Evolutionary conservation across 2,329 filamentous ascomycete genomes (phyloP).

Genomic region (Sclerotinia sclerotiorum): DNA sequence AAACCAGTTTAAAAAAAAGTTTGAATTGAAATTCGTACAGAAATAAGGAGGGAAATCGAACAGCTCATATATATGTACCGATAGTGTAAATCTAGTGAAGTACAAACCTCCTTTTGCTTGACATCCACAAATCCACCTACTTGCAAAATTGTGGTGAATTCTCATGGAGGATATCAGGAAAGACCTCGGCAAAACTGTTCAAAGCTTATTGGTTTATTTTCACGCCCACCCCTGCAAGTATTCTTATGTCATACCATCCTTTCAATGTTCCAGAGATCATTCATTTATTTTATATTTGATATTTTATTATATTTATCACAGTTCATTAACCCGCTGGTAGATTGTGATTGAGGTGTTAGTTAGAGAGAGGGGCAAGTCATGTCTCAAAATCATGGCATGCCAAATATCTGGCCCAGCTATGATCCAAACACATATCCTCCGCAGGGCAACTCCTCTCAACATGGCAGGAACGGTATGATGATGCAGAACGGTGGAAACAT

Average conservation of each 20-base stretch:
- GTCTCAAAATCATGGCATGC: constrained; percentile 24
- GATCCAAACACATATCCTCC: constrained; percentile 23
- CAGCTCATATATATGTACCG: background rate
- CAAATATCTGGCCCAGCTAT: constrained; percentile 20
- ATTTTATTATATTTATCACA: background rate
- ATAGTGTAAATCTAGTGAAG: background rate
- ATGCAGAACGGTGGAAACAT: constrained; percentile 18
- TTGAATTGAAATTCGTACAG: background rate
- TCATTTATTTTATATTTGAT: background rate
- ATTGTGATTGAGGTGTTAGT: background rate
- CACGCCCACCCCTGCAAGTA: background rate
- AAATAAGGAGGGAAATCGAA: background rate
- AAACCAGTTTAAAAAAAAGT: background rate
- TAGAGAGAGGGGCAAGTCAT: constrained; percentile 17
- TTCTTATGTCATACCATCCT: constrained; percentile 18
- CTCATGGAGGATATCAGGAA: background rate
- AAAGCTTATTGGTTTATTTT: background rate
- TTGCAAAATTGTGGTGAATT: constrained; percentile 8
- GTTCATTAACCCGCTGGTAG: background rate
- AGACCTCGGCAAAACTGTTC: constrained; percentile 3
- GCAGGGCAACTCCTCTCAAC: constrained; percentile 20
- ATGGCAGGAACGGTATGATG: constrained; percentile 19
- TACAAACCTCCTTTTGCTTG: constrained; percentile 11
- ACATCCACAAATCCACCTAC: constrained; percentile 1
- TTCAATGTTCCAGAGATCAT: background rate